These are phyloP conservation scores for Candida dubliniensis DNA, from an alignment of 1,139 yeast genomes.

Conservation along the genomic window DNA sequence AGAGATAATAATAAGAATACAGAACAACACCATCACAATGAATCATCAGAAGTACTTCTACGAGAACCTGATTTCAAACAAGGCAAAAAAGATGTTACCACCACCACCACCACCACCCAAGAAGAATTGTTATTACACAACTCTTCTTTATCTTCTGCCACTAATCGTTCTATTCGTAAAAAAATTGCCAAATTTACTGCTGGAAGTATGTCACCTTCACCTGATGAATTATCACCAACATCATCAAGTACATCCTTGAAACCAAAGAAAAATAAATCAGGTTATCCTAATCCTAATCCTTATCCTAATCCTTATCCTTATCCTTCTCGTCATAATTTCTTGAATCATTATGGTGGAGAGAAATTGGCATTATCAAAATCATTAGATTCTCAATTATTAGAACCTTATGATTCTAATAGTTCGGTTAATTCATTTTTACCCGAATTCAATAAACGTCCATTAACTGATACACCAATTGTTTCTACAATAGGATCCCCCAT, in stretches of 20 bases:
- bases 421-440: slow-evolving; percentile 36
- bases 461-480: slow-evolving; percentile 70
- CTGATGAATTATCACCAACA: slow-evolving; percentile 13
- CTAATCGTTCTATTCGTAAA: slow-evolving; percentile 1
- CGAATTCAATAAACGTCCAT: slow-evolving; percentile 65
- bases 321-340: background rate
- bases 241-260: slow-evolving; percentile 5
- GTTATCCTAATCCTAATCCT: background rate
- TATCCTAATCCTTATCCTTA: background rate
- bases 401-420: slow-evolving; percentile 19
- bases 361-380: slow-evolving; percentile 26
- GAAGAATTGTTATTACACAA: background rate
- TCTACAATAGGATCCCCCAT: slow-evolving; percentile 57
- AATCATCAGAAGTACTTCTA: slow-evolving; percentile 9
- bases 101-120: background rate
- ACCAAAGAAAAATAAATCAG: slow-evolving; percentile 2
- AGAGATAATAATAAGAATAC: slow-evolving; percentile 4
- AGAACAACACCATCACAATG: background rate
- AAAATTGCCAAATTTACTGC: slow-evolving; percentile 9
- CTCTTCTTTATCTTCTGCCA: background rate
- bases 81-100: background rate
- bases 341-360: slow-evolving; percentile 18
- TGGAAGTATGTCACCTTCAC: slow-evolving; percentile 14
- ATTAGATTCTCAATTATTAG: slow-evolving; percentile 28
- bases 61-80: slow-evolving; percentile 10